These are phyloP conservation scores for Centella asiatica DNA, from an alignment of 129 eudicot species.

Conservation along the genomic window DNA sequence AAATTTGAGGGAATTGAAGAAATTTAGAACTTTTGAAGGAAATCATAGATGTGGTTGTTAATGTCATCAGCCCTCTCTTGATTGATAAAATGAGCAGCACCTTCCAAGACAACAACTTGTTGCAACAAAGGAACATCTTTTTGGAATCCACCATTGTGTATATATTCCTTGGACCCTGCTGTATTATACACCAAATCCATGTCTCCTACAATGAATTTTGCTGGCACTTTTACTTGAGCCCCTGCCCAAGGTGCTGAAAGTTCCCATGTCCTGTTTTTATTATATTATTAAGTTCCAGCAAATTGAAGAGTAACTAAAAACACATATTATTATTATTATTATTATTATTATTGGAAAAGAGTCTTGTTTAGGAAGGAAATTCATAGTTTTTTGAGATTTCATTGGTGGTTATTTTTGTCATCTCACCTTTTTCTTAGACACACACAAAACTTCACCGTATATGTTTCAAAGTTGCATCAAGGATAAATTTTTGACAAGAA, in stretches of 20 bases:
- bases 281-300: neutral
- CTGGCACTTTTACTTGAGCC: slow-evolving; percentile 31
- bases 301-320: no score
- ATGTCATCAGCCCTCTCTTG: slow-evolving; percentile 39
- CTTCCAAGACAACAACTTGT: slow-evolving; percentile 33
- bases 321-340: no score
- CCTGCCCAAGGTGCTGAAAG: slow-evolving; percentile 36
- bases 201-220: slow-evolving; percentile 36
- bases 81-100: slow-evolving; percentile 36
- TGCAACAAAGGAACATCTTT: slow-evolving; percentile 31
- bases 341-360: neutral
- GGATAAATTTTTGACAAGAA: no score
- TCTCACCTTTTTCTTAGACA: no score
- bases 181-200: slow-evolving; percentile 22
- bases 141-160: slow-evolving; percentile 36
- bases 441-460: no score
- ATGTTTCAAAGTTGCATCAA: no score
- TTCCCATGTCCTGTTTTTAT: slow-evolving; percentile 30
- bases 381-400: no score
- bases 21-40: slow-evolving; percentile 15
- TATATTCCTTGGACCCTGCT: slow-evolving; percentile 21
- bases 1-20: no score
- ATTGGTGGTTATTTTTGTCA: no score
- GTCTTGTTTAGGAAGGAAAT: no score
- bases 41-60: slow-evolving; percentile 27